Conservation (phyloP, 176 grass and related monocot genomes). For the Oryza longistaminata region DNA sequence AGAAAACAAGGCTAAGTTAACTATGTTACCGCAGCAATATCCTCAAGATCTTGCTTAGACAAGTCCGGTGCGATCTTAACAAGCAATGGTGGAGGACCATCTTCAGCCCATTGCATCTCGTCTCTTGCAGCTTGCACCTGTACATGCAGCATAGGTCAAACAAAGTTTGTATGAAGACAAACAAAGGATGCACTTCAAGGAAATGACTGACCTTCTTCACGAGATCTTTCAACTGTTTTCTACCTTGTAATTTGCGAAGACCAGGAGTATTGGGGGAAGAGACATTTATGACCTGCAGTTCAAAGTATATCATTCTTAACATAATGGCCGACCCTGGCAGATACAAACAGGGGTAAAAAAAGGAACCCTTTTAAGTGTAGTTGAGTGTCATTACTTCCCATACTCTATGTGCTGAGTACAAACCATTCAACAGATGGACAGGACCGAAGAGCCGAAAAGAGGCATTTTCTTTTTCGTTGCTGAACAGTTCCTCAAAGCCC, state of each 20-base stretch:
- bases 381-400: not conserved
- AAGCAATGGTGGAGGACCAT: constrained; percentile 89
- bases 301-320: constrained; percentile 4
- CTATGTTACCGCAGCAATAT: constrained; percentile 79
- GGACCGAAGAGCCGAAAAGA: no score
- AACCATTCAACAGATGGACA: no score
- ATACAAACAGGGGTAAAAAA: not conserved
- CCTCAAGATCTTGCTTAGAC: constrained; percentile 93
- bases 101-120: constrained; percentile 99
- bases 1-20: constrained; percentile 32
- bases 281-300: constrained; percentile 88
- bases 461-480: no score
- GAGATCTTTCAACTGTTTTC: constrained; percentile 94
- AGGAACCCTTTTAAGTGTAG: not conserved
- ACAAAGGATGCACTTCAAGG: constrained; percentile 7
- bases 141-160: constrained; percentile 24
- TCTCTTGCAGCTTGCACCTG: constrained; percentile 96
- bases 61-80: constrained; percentile 97
- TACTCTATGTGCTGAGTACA: no score
- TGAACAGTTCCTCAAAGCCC: no score
- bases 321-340: not conserved
- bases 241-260: constrained; percentile 82
- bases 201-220: constrained; percentile 70
- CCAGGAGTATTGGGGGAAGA: constrained; percentile 99
- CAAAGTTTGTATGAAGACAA: constrained; percentile 18